A percentile compares a stretch with the other conserved stretches of the same genome.
These are phyloP conservation scores for Lodderomyces pseudojiufengensis DNA, from an alignment of 1,139 yeast species.

Conservation along the genomic window DNA sequence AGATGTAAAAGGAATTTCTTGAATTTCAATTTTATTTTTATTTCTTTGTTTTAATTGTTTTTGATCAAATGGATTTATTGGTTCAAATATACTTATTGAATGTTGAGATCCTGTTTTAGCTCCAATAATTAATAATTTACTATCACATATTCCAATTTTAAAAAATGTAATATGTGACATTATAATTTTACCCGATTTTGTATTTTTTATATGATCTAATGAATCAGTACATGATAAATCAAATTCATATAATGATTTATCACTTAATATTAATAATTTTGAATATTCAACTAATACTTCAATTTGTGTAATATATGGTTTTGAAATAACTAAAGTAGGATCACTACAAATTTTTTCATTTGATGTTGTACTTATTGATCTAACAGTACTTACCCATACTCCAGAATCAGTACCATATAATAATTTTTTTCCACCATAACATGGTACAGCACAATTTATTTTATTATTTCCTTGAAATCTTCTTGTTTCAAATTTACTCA, in stretches of 20 bases:
- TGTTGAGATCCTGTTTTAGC: constrained; percentile 76
- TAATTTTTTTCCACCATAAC: constrained; percentile 90
- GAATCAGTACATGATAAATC: constrained; percentile 68
- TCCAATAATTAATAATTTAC: constrained; percentile 83
- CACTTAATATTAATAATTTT: constrained; percentile 75
- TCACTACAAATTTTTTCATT: constrained; percentile 55
- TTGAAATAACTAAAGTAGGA: constrained; percentile 76
- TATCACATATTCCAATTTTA: constrained; percentile 90
- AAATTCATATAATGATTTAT: constrained; percentile 79
- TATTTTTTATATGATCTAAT: constrained; percentile 64
- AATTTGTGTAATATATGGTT: constrained; percentile 78
- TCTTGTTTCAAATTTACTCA: constrained; percentile 68
- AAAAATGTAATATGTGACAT: constrained; percentile 84
- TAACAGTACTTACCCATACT: constrained; percentile 70
- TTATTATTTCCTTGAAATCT: constrained; percentile 68
- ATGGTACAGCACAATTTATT: constrained; percentile 89
- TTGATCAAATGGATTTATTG: constrained; percentile 55
- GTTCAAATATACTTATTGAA: constrained; percentile 82
- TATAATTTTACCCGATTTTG: constrained; percentile 72
- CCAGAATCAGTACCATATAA: constrained; percentile 92
- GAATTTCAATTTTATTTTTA: constrained; percentile 58
- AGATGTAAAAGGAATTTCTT: constrained; percentile 76
- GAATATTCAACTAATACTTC: constrained; percentile 93
- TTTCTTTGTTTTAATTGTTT: constrained; percentile 59
- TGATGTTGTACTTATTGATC: constrained; percentile 42